Evolutionary conservation across 805 yeast genomes (phyloP).

Genomic region (Grigorovia transvaalensis): DNA sequence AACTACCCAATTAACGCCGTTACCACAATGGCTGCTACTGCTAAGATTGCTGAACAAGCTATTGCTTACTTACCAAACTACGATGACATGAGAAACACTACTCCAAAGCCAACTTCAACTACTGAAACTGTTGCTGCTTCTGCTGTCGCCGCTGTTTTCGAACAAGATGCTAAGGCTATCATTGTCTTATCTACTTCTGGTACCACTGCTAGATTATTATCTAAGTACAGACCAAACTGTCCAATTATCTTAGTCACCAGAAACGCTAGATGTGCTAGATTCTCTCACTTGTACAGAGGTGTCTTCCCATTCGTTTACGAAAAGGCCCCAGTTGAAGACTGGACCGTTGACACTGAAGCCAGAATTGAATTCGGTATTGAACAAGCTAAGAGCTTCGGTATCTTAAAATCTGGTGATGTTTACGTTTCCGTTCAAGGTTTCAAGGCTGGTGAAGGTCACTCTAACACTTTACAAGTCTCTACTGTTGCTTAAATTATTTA

Average conservation of each 20-base stretch:
- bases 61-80: slow-evolving; percentile 76
- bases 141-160: slow-evolving; percentile 92
- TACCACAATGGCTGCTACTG: slow-evolving; percentile 96
- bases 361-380: slow-evolving; percentile 89
- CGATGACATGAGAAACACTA: slow-evolving; percentile 79
- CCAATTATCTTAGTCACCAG: slow-evolving; percentile 98
- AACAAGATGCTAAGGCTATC: slow-evolving; percentile 94
- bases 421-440: slow-evolving; percentile 96
- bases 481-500: slow-evolving; percentile 39
- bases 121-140: slow-evolving; percentile 96
- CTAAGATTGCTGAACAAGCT: slow-evolving; percentile 93
- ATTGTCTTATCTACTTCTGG: slow-evolving; percentile 94
- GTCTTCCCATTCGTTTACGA: slow-evolving; percentile 92
- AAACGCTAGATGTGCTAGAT: slow-evolving; percentile 87
- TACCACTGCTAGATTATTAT: slow-evolving; percentile 86
- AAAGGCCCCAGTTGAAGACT: slow-evolving; percentile 50
- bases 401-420: slow-evolving; percentile 77
- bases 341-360: slow-evolving; percentile 94
- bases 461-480: slow-evolving; percentile 93
- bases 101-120: slow-evolving; percentile 82
- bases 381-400: slow-evolving; percentile 79
- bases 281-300: slow-evolving; percentile 94
- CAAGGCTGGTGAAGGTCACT: slow-evolving; percentile 97
- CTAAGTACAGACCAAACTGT: slow-evolving; percentile 95
- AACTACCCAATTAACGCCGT: slow-evolving; percentile 97